Conservation (phyloP, 805 yeast species). For the Wickerhamomyces ciferrii region DNA sequence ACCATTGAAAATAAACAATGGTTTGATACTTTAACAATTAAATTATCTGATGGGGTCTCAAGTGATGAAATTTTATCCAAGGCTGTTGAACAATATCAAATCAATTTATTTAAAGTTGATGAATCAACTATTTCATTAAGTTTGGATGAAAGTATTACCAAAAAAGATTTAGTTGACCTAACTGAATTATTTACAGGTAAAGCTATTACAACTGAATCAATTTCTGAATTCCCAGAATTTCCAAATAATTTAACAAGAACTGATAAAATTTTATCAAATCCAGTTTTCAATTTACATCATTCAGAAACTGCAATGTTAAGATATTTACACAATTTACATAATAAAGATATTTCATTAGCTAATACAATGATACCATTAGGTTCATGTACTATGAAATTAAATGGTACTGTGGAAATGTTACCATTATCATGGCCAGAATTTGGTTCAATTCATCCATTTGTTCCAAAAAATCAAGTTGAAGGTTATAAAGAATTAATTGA, state of each 20-base stretch:
- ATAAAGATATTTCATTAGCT: slow-evolving; percentile 87
- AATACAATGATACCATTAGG: slow-evolving; percentile 97
- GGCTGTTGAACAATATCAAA: slow-evolving; percentile 59
- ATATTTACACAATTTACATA: slow-evolving; percentile 79
- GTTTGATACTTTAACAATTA: slow-evolving; percentile 85
- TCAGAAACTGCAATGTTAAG: slow-evolving; percentile 94
- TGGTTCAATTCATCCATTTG: slow-evolving; percentile 86
- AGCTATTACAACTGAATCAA: slow-evolving; percentile 15
- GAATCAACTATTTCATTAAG: slow-evolving; percentile 65
- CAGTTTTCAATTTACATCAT: slow-evolving; percentile 82
- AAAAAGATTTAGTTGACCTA: slow-evolving; percentile 53
- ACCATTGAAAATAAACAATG: slow-evolving; percentile 52
- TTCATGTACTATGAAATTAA: slow-evolving; percentile 96
- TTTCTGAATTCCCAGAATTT: slow-evolving; percentile 39
- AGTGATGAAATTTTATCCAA: slow-evolving; percentile 50
- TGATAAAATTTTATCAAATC: slow-evolving; percentile 58
- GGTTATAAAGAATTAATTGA: slow-evolving; percentile 76
- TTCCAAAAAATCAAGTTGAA: slow-evolving; percentile 79
- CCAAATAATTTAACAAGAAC: slow-evolving; percentile 47
- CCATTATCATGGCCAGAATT: slow-evolving; percentile 96
- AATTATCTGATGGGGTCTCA: slow-evolving; percentile 36
- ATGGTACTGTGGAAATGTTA: slow-evolving; percentile 91
- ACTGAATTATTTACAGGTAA: slow-evolving; percentile 53
- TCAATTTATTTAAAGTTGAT: slow-evolving; percentile 71
- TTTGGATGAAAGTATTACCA: slow-evolving; percentile 82